Evolutionary conservation across 1,284 basidiomycete genomes (phyloP).

Genomic region (Pascua sp.): DNA sequence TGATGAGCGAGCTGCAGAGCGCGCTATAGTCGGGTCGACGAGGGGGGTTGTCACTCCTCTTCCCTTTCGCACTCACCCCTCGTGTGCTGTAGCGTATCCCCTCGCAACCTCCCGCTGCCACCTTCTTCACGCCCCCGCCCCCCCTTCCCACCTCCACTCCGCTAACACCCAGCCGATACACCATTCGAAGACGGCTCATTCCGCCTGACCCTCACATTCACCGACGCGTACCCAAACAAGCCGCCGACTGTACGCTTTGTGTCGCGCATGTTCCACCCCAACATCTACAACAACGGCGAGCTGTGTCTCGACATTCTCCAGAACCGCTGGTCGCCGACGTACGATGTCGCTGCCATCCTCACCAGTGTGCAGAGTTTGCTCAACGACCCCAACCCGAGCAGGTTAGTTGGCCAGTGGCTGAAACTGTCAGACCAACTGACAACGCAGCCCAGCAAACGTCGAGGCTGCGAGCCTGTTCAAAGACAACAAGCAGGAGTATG

Average conservation of each 20-base stretch:
- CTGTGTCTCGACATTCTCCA: conserved; percentile 97
- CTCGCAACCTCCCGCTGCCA: background rate
- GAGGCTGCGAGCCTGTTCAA: conserved; percentile 94
- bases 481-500: conserved; percentile 98
- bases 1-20: too few relatives aligned
- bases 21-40: too few relatives aligned
- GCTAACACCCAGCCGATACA: conserved; percentile 69
- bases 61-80: too few relatives aligned
- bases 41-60: too few relatives aligned
- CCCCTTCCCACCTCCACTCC: conserved; percentile 3
- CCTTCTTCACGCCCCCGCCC: background rate
- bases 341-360: conserved; percentile 96
- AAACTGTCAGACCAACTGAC: background rate
- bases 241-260: conserved; percentile 96
- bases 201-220: conserved; percentile 90
- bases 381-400: conserved; percentile 95
- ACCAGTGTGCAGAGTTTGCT: conserved; percentile 92
- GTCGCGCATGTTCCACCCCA: conserved; percentile 97
- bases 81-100: too few relatives aligned
- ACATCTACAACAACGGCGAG: conserved; percentile 97
- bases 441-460: conserved; percentile 82
- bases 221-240: conserved; percentile 97
- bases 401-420: conserved; percentile 50
- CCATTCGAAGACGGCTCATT: conserved; percentile 99
- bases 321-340: conserved; percentile 97